Evolutionary conservation across 2,329 filamentous ascomycete genomes (phyloP).

Genomic region (Eurotiales sp.): DNA sequence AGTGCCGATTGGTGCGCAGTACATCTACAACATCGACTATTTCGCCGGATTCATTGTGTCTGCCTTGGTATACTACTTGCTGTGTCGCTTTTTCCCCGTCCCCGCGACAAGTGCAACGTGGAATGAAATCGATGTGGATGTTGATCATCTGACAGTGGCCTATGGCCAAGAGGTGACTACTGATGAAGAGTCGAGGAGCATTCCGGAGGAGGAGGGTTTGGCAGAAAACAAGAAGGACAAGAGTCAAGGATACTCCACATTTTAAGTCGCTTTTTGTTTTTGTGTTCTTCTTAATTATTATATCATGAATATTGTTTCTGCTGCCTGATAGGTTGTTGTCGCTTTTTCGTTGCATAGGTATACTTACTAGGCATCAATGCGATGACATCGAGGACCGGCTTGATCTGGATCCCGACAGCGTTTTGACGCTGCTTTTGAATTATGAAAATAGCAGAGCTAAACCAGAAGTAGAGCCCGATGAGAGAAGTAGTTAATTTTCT

Average conservation of each 20-base stretch:
- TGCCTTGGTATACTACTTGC: constrained; percentile 60
- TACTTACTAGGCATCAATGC: too few relatives aligned
- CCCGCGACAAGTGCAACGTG: constrained; percentile 71
- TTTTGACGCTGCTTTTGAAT: too few relatives aligned
- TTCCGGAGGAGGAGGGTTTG: constrained; percentile 10
- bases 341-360: neutral
- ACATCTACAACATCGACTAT: constrained; percentile 89
- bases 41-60: constrained; percentile 79
- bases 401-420: too few relatives aligned
- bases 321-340: neutral
- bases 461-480: too few relatives aligned
- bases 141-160: constrained; percentile 26
- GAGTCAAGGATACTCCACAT: constrained; percentile 13
- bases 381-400: too few relatives aligned
- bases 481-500: too few relatives aligned
- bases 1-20: constrained; percentile 74
- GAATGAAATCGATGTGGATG: constrained; percentile 63
- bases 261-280: constrained; percentile 7
- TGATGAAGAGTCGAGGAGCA: constrained; percentile 21
- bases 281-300: neutral
- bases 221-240: constrained; percentile 15
- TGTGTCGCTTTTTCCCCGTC: constrained; percentile 68
- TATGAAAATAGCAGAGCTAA: too few relatives aligned
- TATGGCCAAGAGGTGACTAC: constrained; percentile 31
- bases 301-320: neutral